phyloP scores from a whole-genome alignment of 2,329 filamentous ascomycete genomes.

The Claviceps arundinis region DNA sequence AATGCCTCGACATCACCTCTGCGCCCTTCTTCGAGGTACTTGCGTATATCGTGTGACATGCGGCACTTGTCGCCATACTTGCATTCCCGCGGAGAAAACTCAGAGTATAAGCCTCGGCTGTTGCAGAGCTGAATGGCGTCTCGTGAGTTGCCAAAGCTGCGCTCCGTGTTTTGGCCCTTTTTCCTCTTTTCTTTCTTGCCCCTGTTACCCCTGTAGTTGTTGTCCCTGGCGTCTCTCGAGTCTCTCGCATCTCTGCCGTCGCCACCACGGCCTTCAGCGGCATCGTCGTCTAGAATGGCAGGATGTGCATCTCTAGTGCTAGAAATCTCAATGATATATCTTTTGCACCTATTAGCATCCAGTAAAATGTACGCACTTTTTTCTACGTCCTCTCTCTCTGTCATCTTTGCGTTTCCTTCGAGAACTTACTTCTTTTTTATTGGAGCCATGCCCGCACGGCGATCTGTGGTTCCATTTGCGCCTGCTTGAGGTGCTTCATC shows the following conservation, averaged over 20 bases:
- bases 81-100: conserved; percentile 73
- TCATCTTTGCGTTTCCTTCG: neutral
- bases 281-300: conserved; percentile 31
- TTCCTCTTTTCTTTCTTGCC: conserved; percentile 37
- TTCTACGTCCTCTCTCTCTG: neutral
- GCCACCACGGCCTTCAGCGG: conserved; percentile 29
- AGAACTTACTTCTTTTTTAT: conserved; percentile 57
- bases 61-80: conserved; percentile 70
- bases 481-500: conserved; percentile 6
- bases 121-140: conserved; percentile 70
- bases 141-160: conserved; percentile 66
- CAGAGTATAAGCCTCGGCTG: conserved; percentile 54
- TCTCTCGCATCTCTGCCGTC: conserved; percentile 20
- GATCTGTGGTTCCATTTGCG: conserved; percentile 10
- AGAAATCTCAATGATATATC: conserved; percentile 28
- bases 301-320: conserved; percentile 12
- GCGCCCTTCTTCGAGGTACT: conserved; percentile 72
- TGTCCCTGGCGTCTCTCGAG: conserved; percentile 45
- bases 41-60: conserved; percentile 69
- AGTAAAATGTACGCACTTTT: neutral
- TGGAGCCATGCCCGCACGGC: conserved; percentile 47
- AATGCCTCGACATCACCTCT: conserved; percentile 67
- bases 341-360: conserved; percentile 11
- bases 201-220: conserved; percentile 22
- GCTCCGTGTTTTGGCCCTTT: conserved; percentile 63